Base-by-base conservation (phyloP, 176 grass and related monocot species). In the Luzula sylvatica region DNA sequence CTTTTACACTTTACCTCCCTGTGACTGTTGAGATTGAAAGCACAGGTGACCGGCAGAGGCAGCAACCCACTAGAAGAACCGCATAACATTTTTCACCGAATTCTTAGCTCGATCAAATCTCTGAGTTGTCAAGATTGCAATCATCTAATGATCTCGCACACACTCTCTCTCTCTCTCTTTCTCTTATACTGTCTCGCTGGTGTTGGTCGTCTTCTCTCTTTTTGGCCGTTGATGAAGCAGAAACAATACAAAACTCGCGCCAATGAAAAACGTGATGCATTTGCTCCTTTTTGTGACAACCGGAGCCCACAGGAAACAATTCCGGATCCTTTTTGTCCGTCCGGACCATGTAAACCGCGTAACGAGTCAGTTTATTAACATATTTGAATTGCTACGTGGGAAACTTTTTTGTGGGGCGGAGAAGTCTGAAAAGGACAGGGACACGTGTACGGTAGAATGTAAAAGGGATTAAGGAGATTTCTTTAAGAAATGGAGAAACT, bases 1-100 rank as follows among this genome's bases (percentile, higher is more conserved):
- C 39, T 42, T 58, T 43, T 42, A 61, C 38, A 38, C 42, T 20
- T 20, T 16, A 64, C 59, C 40, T 64, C 59, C 46, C 23, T 47
- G 20, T n/a, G 59, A 32, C 0, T 48, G 8, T 17, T 62, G 21
- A 14, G 38, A 30, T 21, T 49, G 11, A 11, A 20, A 26, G 19
- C 23, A 44, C 24, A 22, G 23, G 19, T 16, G 41, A 24, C 43
- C 25, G 46, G 17, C 40, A 20, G 23, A 29, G 59, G 42, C 1
- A 64, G 42, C 26, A 48, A 3, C 20, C 25, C 59, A 30, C 42
- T 64, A 49, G 42, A 47, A 7, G 59, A 64, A 49, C 42, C 59
- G 59, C 59, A 49, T 45, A 64, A 28, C 59, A 64, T 64, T 44
- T 14, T 46, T 46, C 20, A 20, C 26, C 14, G 4, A 9, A 15